Evolutionary conservation across 2,329 filamentous ascomycete species (phyloP).

Genomic region (Aschersonia sp.): DNA sequence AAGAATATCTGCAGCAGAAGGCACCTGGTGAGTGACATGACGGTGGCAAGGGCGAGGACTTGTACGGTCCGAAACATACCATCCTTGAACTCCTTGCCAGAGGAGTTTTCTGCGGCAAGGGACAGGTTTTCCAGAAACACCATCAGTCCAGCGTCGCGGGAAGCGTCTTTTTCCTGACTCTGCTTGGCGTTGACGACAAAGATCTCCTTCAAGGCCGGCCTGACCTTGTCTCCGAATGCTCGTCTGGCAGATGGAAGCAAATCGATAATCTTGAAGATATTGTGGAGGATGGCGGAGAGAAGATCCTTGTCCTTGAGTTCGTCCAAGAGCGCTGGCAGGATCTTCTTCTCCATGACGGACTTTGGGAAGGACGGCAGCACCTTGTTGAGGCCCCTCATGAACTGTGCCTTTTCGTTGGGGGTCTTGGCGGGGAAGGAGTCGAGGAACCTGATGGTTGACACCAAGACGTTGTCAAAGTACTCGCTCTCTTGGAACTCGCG

Average conservation of each 20-base stretch:
- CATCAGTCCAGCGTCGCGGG: constrained; percentile 81
- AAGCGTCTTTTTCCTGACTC: constrained; percentile 58
- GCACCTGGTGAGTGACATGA: constrained; percentile 1
- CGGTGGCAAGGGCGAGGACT: no score
- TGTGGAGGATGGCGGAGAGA: constrained; percentile 72
- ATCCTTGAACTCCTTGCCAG: constrained; percentile 89
- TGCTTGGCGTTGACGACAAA: constrained; percentile 52
- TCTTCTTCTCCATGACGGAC: constrained; percentile 87
- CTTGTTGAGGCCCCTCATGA: constrained; percentile 75
- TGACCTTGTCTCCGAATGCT: constrained; percentile 70
- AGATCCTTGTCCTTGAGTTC: constrained; percentile 89
- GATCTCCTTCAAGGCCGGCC: constrained; percentile 71
- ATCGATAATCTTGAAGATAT: constrained; percentile 79
- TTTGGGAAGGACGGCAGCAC: constrained; percentile 87
- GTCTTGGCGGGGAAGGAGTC: constrained; percentile 88
- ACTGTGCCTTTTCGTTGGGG: constrained; percentile 75
- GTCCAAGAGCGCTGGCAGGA: constrained; percentile 76
- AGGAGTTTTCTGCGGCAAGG: constrained; percentile 63
- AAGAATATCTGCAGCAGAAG: constrained; percentile 56
- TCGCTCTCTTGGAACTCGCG: constrained; percentile 87
- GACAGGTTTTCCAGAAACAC: constrained; percentile 75
- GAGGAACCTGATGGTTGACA: constrained; percentile 90
- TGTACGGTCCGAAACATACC: constrained; percentile 32
- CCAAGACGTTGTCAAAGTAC: constrained; percentile 93
- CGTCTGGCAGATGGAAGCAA: constrained; percentile 63